Evolutionary conservation across 2,329 filamentous ascomycete genomes (phyloP), one percentile per base, ranked within the genome.

Genomic region (Xylaria sp.): DNA sequence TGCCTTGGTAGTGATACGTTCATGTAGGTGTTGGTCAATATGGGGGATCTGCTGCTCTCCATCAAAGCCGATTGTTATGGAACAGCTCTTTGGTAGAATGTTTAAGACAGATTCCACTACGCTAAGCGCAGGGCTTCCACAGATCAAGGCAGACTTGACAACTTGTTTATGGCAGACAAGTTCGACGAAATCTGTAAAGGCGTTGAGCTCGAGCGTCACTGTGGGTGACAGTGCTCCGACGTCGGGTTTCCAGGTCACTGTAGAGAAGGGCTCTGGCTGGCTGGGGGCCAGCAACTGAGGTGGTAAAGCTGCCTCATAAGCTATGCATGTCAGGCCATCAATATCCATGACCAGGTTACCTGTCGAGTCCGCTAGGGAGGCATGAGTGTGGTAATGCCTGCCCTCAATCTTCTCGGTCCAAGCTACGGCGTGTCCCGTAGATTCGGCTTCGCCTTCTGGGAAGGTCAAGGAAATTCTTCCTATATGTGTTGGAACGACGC

Each of bases 221-320:
- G 50, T 34, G 2, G 28, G 13, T 48, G 62, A 62, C 46, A 65
- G 39, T 3, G 25, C 18, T 28, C 50, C 55, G 13, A 66, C 25
- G 20, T 68, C 62, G 3, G 66, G 69, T 51, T 60, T 66, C 74
- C 74, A 73, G 12, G 60, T 69, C 44, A 63, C 39, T 1, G 65
- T 39, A 23, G 71, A 73, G 58, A 73, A 75, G 15, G 73, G 71
- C 46, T 68, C 60, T 15, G 62, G 39, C 15, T 59, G 59, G 6
- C 48, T 63, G 20, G 59, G 23, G 4, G 58, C 65, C 1, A 20
- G n/a, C n/a, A 50, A 37, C 4, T 63, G 61, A 5, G 67, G 64
- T 7, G 73, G 73, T n/a, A 73, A 50, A 44, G 71, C 76, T 54
- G 76, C 76, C 37, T 77, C 75, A 34, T 76, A 77, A 3, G 71